Evolutionary conservation across 169 alveolate species (phyloP).

Genomic region (Eimeria maxima): DNA sequence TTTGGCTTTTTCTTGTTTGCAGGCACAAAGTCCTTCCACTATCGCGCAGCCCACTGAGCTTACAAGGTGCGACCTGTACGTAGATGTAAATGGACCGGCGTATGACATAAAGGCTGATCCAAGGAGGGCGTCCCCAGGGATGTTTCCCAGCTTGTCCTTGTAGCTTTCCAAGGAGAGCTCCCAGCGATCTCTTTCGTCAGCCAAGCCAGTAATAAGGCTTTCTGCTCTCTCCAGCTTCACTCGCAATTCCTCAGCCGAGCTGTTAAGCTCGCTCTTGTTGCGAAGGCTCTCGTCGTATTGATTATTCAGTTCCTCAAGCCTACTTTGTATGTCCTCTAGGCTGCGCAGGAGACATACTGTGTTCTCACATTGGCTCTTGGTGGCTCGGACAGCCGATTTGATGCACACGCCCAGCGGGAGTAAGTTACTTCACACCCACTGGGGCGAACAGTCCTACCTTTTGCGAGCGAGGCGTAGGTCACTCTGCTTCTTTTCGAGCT

Average conservation of each 20-base stretch:
- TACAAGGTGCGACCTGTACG: slow-evolving; percentile 89
- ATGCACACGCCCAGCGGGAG: neutral
- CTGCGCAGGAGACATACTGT: slow-evolving; percentile 11
- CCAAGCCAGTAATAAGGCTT: slow-evolving; percentile 95
- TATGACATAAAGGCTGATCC: slow-evolving; percentile 96
- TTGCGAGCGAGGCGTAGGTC: slow-evolving; percentile 83
- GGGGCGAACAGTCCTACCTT: slow-evolving; percentile 85
- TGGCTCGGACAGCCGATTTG: neutral
- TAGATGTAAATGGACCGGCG: slow-evolving; percentile 97
- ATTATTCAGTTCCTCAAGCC: slow-evolving; percentile 90
- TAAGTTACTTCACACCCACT: neutral
- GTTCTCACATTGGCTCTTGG: neutral
- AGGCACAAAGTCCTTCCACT: slow-evolving; percentile 82
- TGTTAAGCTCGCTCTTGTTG: slow-evolving; percentile 93
- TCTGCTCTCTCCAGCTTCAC: slow-evolving; percentile 96
- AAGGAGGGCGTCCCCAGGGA: slow-evolving; percentile 91
- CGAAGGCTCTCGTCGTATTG: slow-evolving; percentile 93
- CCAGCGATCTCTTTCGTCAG: slow-evolving; percentile 97
- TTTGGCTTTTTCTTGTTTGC: slow-evolving; percentile 69
- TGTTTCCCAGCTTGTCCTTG: slow-evolving; percentile 91
- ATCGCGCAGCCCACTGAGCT: slow-evolving; percentile 86
- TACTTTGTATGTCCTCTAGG: slow-evolving; percentile 90
- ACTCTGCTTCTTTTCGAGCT: slow-evolving; percentile 87
- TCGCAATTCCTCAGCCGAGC: slow-evolving; percentile 89
- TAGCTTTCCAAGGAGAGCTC: slow-evolving; percentile 91